phyloP scores from a whole-genome alignment of 2,329 filamentous ascomycete genomes.

The Zasmidium citrigriseum region DNA sequence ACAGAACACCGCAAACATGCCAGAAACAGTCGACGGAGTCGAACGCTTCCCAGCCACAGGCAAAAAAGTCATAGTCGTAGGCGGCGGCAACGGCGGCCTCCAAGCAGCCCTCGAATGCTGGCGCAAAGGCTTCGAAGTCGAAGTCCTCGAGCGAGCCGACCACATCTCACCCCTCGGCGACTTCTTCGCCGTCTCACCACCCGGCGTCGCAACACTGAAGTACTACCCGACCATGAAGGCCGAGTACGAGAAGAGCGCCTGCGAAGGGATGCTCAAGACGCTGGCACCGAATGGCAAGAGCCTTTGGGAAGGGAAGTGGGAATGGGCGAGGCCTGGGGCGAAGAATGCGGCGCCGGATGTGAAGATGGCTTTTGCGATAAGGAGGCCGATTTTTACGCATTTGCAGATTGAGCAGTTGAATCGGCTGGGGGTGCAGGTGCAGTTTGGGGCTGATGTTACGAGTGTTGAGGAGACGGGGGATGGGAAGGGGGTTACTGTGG shows the following conservation, averaged over 20 bases:
- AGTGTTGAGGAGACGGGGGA: neutral
- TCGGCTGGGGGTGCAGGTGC: constrained; percentile 3
- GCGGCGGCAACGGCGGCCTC: constrained; percentile 14
- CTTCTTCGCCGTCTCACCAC: constrained; percentile 7
- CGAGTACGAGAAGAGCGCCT: constrained; percentile 5
- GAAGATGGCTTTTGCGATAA: constrained; percentile 1
- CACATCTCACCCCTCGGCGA: constrained; percentile 5
- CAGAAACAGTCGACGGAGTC: constrained; percentile 31
- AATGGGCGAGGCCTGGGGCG: constrained; percentile 2
- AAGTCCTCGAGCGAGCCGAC: constrained; percentile 4
- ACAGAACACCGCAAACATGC: neutral
- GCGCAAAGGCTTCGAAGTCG: constrained; percentile 17
- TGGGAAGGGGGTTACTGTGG: constrained; percentile 1
- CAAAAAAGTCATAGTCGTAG: constrained; percentile 16
- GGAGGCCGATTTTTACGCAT: constrained; percentile 1
- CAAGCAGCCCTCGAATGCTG: constrained; percentile 16
- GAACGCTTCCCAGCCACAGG: constrained; percentile 26
- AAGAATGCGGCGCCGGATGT: constrained; percentile 5
- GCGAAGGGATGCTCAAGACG: constrained; percentile 2
- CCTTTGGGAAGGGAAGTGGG: constrained; percentile 2
- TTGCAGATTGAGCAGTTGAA: constrained; percentile 5
- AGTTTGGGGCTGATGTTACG: neutral
- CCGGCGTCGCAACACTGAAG: constrained; percentile 6
- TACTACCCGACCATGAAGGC: constrained; percentile 8
- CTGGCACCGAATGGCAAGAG: constrained; percentile 1